phyloP scores from a whole-genome alignment of 306 rosid species.

The Fragaria iinumae region DNA sequence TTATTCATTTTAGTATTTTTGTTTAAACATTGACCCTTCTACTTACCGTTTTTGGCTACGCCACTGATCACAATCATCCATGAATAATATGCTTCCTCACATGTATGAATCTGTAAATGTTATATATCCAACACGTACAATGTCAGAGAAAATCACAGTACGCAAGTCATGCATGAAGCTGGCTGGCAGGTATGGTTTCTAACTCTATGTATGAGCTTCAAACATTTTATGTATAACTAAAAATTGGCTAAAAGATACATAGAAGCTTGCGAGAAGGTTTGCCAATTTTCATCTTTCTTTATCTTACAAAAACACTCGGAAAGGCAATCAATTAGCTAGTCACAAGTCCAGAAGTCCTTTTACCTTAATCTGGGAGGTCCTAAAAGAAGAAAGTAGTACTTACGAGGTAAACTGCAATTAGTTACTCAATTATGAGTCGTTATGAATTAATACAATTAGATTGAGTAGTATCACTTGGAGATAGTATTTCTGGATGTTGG shows the following conservation, averaged over 20 bases:
- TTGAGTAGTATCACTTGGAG: not conserved
- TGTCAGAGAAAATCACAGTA: not conserved
- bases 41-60: too few species aligned
- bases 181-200: not conserved
- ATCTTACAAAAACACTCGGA: not conserved
- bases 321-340: not conserved
- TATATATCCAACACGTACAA: not conserved
- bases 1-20: too few species aligned
- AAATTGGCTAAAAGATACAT: not conserved
- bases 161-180: not conserved
- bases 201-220: not conserved
- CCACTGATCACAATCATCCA: too few species aligned
- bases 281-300: not conserved
- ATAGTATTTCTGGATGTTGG: constrained; percentile 14
- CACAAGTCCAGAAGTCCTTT: not conserved
- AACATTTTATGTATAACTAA: too few species aligned
- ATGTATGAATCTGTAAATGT: not conserved
- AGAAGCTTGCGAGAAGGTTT: not conserved
- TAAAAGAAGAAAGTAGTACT: not conserved
- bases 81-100: not conserved
- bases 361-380: not conserved
- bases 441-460: not conserved
- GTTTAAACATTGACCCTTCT: too few species aligned
- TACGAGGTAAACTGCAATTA: not conserved
- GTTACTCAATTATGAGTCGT: not conserved